Base-by-base conservation (phyloP, 2,329 filamentous ascomycete species). In the Grosmannia serpens region DNA sequence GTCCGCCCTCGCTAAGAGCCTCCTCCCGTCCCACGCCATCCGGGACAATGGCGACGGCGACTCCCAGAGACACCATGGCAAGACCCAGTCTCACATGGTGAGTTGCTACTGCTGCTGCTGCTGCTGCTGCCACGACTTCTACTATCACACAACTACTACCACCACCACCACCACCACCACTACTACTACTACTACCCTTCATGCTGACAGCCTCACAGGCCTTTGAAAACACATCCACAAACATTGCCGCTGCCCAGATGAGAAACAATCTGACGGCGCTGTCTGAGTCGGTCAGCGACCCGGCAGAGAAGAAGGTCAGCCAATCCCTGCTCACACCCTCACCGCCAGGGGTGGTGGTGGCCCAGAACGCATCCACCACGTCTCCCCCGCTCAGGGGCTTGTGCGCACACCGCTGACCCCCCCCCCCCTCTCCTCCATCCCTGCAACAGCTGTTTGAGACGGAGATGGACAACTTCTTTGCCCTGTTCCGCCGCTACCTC, bases 391-490 rank as follows among this genome's bases (percentile, higher is more conserved):
- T 38, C 13, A 38, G 35, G 35, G 35, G 35, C 15, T 38, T 13
- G 15, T 13, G 35, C 35, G 35, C 35, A 38, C 35, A 38, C 35
- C 35, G 35, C 35, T 38, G 35, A 38, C 35, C 35, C 35, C 35
- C 9, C 33, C 10, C 15, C 15, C 15, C 31, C 33, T 35, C 33
- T 13, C 33, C 29, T 17, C 31, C n/a, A 26, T n/a, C 46, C 26
- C 27, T 15, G n/a, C 3, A 53, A 66, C 65, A 89, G 89, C 85
- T 95, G 65, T 97, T 97, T 74, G 92, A 97, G 79, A 95, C 91
- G 5, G 92, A 99, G 78, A 97, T 96, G 91, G 94, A 99, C 84
- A 99, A 99, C 85, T 99, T 99, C 82, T 99, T 99, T 72, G 87
- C 91, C 62, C 87, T 99, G 62, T 99, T 99, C 87, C 88, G 94